Evolutionary conservation across 176 grass and related monocot species (phyloP), one percentile per base, ranked within the genome.

Genomic region (Poa annua): DNA sequence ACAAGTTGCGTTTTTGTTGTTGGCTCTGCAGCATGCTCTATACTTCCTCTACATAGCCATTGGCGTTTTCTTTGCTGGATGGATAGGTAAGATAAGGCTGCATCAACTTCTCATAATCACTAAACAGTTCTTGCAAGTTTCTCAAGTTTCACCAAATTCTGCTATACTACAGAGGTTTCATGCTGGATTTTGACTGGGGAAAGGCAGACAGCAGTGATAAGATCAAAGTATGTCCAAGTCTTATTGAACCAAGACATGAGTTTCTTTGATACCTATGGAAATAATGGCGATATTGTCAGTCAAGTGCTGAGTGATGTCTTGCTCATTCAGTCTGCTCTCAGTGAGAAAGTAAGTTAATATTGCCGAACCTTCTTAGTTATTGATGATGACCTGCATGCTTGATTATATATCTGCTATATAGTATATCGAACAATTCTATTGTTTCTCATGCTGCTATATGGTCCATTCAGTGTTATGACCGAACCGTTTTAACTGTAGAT

Each of bases 121-220:
- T 54, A 54, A 6, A 80, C 11, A n/a, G 3, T 60, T 39, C 5
- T 69, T 39, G 20, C 34, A 14, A 74, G 7, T 36, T 53, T 57
- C 47, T 20, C 69, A 66, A 66, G 81, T 86, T 14, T 81, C 52
- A 75, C 76, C 80, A 13, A 92, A 63, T 88, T 88, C 61, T 80
- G 81, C 80, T 79, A 35, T 50, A 74, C 85, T 67, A 44, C 82
- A 98, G 96, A 98, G 91, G 96, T 98, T 66, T 95, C 93, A 1
- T 95, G 96, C 83, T 98, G 96, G 96, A 98, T 98, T 95, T 92
- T 98, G 57, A 95, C 93, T 76, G 96, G 96, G 77, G 96, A 98
- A 82, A 93, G 96, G 61, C 96, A 98, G 84, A 98, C 96, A 9
- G 93, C 93, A 15, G 96, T 98, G 14, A 93, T 98, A 76, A 88